Evolutionary conservation across 352 stramenopile species (phyloP).

Genomic region (Peronospora belbahrii): DNA sequence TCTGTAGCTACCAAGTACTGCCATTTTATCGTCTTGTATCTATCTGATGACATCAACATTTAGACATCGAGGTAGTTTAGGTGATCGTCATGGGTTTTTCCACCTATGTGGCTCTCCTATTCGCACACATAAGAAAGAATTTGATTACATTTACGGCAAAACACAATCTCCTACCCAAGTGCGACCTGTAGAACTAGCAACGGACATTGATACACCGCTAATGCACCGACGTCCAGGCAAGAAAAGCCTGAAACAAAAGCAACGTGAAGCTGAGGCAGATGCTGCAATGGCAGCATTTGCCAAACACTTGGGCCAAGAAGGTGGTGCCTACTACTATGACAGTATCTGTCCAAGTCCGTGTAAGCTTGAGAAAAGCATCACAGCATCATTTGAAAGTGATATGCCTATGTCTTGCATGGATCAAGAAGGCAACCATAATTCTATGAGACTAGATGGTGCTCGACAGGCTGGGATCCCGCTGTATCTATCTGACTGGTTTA

Average conservation of each 20-base stretch:
- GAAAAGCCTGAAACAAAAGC: constrained; percentile 30
- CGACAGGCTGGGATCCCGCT: constrained; percentile 50
- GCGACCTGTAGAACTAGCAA: constrained; percentile 23
- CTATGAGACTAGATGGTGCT: constrained; percentile 45
- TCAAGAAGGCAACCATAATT: constrained; percentile 33
- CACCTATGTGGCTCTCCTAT: constrained; percentile 74
- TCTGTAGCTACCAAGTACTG: constrained; percentile 19
- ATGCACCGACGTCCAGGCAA: constrained; percentile 19
- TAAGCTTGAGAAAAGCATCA: constrained; percentile 4
- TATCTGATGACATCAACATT: constrained; percentile 21
- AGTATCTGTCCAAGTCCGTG: too few species aligned
- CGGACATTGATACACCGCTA: constrained; percentile 21
- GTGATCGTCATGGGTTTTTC: constrained; percentile 46
- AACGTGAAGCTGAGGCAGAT: constrained; percentile 18
- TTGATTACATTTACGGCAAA: constrained; percentile 36
- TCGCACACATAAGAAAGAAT: constrained; percentile 44
- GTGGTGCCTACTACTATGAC: constrained; percentile 25
- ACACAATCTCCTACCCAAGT: constrained; percentile 26
- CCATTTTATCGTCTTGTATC: background rate
- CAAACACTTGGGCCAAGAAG: constrained; percentile 23
- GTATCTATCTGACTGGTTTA: constrained; percentile 49
- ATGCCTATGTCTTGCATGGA: constrained; percentile 25
- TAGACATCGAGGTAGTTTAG: constrained; percentile 17
- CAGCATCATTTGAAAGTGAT: constrained; percentile 23
- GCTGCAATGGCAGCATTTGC: constrained; percentile 17